Evolutionary conservation across 176 grass and related monocot genomes (phyloP), one percentile per base, ranked within the genome.

Genomic region (Oryza glaberrima): DNA sequence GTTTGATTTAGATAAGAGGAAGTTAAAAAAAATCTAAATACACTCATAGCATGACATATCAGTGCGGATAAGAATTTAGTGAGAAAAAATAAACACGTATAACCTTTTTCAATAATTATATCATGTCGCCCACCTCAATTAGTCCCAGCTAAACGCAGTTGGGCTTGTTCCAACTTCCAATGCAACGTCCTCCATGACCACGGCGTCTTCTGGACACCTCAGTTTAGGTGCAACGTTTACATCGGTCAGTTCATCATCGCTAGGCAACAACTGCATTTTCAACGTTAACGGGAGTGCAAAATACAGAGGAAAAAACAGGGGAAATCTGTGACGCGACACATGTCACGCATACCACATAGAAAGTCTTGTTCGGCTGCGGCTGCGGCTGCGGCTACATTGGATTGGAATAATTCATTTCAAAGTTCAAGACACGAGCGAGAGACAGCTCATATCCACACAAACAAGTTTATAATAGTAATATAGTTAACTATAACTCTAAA

Each of bases 201-300:
- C 26, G 56, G 47, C 60, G 70, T 73, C 41, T 56, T 65, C 67
- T 51, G 84, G 64, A 73, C 56, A 23, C 20, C 72, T 40, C 76
- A 28, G 28, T 65, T 52, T 23, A 22, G 65, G 44, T 49, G 12
- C 44, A 30, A 73, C 71, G 71, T 73, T 73, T 49, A 14, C 71
- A 9, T 73, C 44, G 13, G 20, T n/a, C 1, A 45, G 40, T 46
- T 25, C 20, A 72, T 46, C 1, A 26, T 73, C n/a, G 6, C 49
- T 52, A 58, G n/a, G 43, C 43, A 8, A 17, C 70, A 8, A 7
- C 43, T 23, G 11, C 12, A 28, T 26, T 47, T 73, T 22, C 71
- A 73, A 73, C 70, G 6, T 19, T 20, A 72, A 61, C 3, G 6
- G 36, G 69, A 40, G 40, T 28, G 72, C 45, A 30, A 5, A 5